Conservation (phyloP, 345 rosid species). For the Populus euphratica region DNA sequence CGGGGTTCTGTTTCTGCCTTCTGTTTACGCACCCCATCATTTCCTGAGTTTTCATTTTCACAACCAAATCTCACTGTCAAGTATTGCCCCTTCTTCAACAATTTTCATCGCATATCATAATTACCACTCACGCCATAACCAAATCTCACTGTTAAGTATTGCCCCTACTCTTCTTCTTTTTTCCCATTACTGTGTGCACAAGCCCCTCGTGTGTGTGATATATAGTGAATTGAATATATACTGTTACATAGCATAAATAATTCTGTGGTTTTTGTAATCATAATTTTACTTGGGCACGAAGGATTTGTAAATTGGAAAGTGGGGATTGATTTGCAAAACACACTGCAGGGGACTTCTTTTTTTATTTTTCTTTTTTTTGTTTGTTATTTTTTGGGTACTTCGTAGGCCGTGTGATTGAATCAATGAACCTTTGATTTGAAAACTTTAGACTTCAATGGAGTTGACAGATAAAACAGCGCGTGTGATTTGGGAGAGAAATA, state of each 20-base stretch:
- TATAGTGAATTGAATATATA: not conserved
- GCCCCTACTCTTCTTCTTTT: not conserved
- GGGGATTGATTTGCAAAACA: not conserved
- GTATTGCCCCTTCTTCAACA: not conserved
- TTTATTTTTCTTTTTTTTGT: too few relatives aligned
- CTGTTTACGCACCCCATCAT: slow-evolving; percentile 21
- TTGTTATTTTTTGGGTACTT: too few relatives aligned
- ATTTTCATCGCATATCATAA: too few relatives aligned
- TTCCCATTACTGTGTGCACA: not conserved
- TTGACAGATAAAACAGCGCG: not conserved
- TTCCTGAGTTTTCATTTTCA: slow-evolving; percentile 8
- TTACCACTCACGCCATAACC: too few relatives aligned
- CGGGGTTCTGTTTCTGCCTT: slow-evolving; percentile 18
- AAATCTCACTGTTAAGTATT: not conserved
- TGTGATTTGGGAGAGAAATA: not conserved
- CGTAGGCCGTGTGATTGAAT: too few relatives aligned
- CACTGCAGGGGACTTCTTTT: not conserved
- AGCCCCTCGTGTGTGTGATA: not conserved
- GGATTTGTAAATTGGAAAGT: not conserved
- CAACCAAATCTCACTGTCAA: not conserved
- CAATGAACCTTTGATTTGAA: too few relatives aligned
- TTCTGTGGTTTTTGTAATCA: not conserved
- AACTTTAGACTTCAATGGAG: not conserved
- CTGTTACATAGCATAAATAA: not conserved
- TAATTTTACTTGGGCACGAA: not conserved